phyloP scores from a whole-genome alignment of 1,284 basidiomycete species.

The Cystodermella granulosa region DNA sequence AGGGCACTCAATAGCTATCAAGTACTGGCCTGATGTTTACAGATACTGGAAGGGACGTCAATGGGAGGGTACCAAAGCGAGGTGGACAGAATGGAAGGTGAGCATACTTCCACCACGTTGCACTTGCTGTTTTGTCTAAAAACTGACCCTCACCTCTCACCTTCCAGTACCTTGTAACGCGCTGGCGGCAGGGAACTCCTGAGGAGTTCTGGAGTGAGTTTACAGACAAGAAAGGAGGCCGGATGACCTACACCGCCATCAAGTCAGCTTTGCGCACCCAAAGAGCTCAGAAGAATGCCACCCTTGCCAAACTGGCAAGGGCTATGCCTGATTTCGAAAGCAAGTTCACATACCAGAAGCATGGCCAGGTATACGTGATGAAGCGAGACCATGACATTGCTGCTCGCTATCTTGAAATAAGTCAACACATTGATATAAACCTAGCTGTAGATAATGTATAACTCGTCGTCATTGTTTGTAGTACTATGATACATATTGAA shows the following conservation, averaged over 20 bases:
- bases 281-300: neutral
- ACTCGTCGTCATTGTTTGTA: too few species aligned
- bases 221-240: neutral
- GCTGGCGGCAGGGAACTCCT: conserved; percentile 12
- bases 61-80: conserved; percentile 17
- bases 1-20: conserved; percentile 16
- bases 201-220: conserved; percentile 16
- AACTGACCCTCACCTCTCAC: too few species aligned
- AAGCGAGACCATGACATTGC: too few species aligned
- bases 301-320: neutral
- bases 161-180: conserved; percentile 13
- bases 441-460: too few species aligned
- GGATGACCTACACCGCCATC: neutral
- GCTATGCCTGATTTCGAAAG: neutral
- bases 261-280: neutral
- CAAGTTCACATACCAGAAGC: neutral
- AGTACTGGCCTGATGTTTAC: conserved; percentile 22
- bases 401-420: too few species aligned
- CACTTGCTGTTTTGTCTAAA: neutral
- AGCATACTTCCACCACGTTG: neutral
- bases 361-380: too few species aligned
- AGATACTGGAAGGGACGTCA: conserved; percentile 11
- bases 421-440: too few species aligned
- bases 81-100: conserved; percentile 21
- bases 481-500: neutral